phyloP scores from a whole-genome alignment of 2,329 filamentous ascomycete species.

The Aspergillus chevalieri region DNA sequence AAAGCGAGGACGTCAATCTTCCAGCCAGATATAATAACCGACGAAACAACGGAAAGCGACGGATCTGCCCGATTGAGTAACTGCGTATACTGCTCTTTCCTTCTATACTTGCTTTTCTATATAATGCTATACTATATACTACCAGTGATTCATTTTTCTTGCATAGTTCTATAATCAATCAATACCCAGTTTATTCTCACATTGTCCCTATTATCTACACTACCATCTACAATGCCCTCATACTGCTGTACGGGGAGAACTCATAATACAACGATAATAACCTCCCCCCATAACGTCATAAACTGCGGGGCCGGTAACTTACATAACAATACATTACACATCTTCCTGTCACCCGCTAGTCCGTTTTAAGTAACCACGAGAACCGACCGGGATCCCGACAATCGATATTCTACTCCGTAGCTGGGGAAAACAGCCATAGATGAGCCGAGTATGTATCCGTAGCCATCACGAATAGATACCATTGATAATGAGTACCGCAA shows the following conservation, averaged over 20 bases:
- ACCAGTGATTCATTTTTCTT: background rate
- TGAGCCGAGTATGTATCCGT: too few relatives aligned
- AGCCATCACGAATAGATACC: too few relatives aligned
- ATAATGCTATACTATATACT: background rate
- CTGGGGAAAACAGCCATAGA: background rate
- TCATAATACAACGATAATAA: background rate
- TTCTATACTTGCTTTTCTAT: background rate
- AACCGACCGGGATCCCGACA: constrained; percentile 1
- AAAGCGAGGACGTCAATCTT: background rate
- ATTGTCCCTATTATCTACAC: background rate
- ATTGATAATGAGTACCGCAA: background rate
- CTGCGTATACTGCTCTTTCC: background rate
- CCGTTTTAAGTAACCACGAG: background rate
- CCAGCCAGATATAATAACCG: background rate
- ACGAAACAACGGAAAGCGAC: background rate
- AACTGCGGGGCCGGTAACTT: background rate
- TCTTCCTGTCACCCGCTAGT: background rate
- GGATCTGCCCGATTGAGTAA: background rate
- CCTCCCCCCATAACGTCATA: background rate
- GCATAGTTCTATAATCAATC: background rate
- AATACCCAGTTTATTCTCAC: too few relatives aligned
- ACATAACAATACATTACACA: background rate
- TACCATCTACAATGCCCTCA: background rate
- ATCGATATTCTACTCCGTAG: background rate
- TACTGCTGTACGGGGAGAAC: too few relatives aligned